Evolutionary conservation across 495 filamentous ascomycete genomes (phyloP).

Genomic region (Penicillium angulare): DNA sequence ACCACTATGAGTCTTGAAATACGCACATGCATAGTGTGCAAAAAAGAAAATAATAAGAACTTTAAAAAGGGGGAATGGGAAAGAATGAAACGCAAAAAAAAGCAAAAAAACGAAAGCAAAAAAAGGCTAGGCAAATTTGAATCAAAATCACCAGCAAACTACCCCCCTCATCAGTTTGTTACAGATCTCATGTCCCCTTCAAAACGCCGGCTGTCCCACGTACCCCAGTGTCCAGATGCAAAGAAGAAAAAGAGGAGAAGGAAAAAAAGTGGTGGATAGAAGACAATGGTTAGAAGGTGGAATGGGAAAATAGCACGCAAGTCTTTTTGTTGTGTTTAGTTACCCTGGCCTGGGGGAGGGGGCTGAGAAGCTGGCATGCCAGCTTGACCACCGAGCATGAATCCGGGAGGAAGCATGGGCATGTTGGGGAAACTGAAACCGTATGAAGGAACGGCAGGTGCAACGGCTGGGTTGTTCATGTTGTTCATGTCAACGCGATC

Average conservation of each 20-base stretch:
- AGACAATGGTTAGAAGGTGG: not conserved
- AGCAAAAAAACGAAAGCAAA: not conserved
- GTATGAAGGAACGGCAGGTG: conserved; percentile 62
- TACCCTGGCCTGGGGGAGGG: conserved; percentile 47
- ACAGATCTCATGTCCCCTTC: conserved; percentile 1
- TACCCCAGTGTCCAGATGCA: conserved; percentile 7
- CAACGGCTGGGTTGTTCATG: conserved; percentile 53
- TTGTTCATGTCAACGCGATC: conserved; percentile 38
- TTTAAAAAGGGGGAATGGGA: not conserved
- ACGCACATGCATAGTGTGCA: not conserved
- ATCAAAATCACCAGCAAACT: not conserved
- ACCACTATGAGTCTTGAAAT: too few relatives aligned
- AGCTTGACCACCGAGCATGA: conserved; percentile 51
- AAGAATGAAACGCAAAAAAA: not conserved
- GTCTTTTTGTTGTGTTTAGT: conserved; percentile 12
- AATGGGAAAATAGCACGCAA: conserved; percentile 2
- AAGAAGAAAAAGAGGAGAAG: not conserved
- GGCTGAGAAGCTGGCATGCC: conserved; percentile 36
- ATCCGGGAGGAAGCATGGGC: conserved; percentile 67
- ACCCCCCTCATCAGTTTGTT: not conserved
- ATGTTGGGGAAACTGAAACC: conserved; percentile 68
- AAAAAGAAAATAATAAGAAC: conserved; percentile 4
- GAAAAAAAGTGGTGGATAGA: conserved; percentile 3
- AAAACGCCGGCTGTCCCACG: conserved; percentile 5
- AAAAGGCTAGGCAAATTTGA: not conserved